These are phyloP conservation scores for Phytopythium delawarense DNA, from an alignment of 352 stramenopile genomes.

Conservation along the genomic window DNA sequence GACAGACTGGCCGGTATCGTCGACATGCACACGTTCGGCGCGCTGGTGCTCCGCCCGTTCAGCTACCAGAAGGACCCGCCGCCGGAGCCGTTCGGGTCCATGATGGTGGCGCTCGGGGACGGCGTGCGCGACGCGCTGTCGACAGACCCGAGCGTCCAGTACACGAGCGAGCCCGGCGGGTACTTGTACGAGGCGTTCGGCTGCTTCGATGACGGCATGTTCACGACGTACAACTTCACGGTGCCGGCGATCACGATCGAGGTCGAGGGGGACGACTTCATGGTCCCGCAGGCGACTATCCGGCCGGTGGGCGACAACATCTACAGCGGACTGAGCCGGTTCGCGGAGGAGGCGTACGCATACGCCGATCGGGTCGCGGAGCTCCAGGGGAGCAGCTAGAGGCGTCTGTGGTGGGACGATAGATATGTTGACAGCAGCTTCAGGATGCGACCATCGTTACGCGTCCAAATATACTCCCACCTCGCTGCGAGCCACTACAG, in stretches of 20 bases:
- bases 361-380: constrained; percentile 20
- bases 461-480: neutral
- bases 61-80: constrained; percentile 35
- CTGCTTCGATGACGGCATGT: constrained; percentile 66
- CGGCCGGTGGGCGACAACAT: constrained; percentile 46
- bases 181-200: constrained; percentile 66
- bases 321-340: constrained; percentile 51
- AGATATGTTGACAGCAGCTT: neutral
- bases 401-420: too few species aligned
- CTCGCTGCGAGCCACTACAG: neutral
- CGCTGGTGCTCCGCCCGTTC: constrained; percentile 61
- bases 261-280: constrained; percentile 64
- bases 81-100: constrained; percentile 45
- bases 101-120: constrained; percentile 39
- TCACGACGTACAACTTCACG: constrained; percentile 51
- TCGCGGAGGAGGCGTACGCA: constrained; percentile 41
- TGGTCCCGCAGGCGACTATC: constrained; percentile 56
- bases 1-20: constrained; percentile 42
- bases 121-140: constrained; percentile 48
- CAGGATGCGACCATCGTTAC: neutral
- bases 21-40: constrained; percentile 64
- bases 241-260: constrained; percentile 68
- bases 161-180: constrained; percentile 47
- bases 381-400: neutral
- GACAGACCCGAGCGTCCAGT: constrained; percentile 26